Evolutionary conservation across 1,284 basidiomycete genomes (phyloP), one percentile per base, ranked within the genome.

Genomic region (Mycosarcoma mackinlayi): DNA sequence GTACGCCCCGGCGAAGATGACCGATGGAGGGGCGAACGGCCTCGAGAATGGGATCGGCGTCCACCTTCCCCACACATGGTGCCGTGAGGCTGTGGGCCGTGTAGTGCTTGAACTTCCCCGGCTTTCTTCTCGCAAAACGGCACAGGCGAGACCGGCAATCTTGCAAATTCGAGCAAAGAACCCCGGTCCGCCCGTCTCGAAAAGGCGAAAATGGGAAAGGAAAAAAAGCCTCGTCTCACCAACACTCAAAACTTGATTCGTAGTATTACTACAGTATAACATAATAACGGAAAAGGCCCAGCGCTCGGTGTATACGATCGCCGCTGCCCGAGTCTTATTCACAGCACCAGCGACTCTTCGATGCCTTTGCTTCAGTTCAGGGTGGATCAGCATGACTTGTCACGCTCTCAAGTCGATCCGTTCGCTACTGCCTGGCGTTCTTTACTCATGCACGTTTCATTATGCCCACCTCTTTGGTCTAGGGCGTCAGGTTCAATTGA

Each of bases 61-160:
- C n/a, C n/a, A n/a, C n/a, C 35, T 40, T 27, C 53, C 50, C 48
- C 52, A 55, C 53, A 51, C 47, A 14, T 19, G 14, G 6, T 21
- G 21, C n/a, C n/a, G n/a, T n/a, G 27, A 24, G 16, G 39, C 11
- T 34, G 30, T 14, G 21, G 7, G 30, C 38, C 19, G 45, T 34
- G 30, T n/a, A n/a, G n/a, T n/a, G 11, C 8, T 14, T 31, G 9
- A 14, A 31, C 30, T 38, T 23, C 41, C 51, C 46, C 55, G 62
- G 62, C 62, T 65, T 65, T 65, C 62, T 65, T 49, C 50, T 31
- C 23, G 7, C 23, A 41, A n/a, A 47, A 24, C 6, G 9, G 30
- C 23, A 19, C 31, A 51, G 21, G 38, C 49, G 35, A 49, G 52
- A 61, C 57, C 58, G 64, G 58, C 40, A 56, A 61, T 56, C 48